Percentiles rank a stretch among this genome's conserved stretches.
Conservation (phyloP, 2,329 filamentous ascomycete species). For the Colletotrichum sp. region DNA sequence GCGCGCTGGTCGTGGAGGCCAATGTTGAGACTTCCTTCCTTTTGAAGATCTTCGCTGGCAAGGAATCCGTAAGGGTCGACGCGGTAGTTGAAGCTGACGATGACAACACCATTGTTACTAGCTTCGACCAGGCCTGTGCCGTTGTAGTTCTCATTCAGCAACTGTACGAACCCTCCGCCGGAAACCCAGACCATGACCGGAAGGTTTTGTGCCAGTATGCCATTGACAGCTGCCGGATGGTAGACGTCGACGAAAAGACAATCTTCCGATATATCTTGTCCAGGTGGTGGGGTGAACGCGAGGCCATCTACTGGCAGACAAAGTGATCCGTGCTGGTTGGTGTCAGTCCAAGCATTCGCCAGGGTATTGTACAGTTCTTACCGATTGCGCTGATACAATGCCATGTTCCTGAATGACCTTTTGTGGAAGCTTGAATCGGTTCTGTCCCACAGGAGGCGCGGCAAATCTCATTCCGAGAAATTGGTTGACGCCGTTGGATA, state of each 20-base stretch:
- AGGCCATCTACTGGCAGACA: neutral
- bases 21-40: neutral
- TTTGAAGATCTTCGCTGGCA: neutral
- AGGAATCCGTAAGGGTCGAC: neutral
- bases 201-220: neutral
- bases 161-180: neutral
- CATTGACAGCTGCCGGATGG: neutral
- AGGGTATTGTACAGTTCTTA: neutral
- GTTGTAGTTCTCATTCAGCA: neutral
- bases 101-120: neutral
- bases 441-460: neutral
- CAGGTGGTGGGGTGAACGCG: neutral
- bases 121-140: neutral
- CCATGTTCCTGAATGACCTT: neutral
- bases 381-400: neutral
- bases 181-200: neutral
- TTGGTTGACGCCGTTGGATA: neutral
- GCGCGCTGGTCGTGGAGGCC: neutral
- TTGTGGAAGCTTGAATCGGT: neutral
- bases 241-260: neutral
- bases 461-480: neutral
- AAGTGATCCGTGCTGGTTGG: neutral
- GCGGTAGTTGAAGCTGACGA: neutral
- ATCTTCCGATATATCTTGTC: neutral
- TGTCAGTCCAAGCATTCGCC: neutral